A percentile compares a stretch with the other conserved stretches of the same genome.
phyloP scores from a whole-genome alignment of 139 green algal species.

The Edaphochlamys debaryana region DNA sequence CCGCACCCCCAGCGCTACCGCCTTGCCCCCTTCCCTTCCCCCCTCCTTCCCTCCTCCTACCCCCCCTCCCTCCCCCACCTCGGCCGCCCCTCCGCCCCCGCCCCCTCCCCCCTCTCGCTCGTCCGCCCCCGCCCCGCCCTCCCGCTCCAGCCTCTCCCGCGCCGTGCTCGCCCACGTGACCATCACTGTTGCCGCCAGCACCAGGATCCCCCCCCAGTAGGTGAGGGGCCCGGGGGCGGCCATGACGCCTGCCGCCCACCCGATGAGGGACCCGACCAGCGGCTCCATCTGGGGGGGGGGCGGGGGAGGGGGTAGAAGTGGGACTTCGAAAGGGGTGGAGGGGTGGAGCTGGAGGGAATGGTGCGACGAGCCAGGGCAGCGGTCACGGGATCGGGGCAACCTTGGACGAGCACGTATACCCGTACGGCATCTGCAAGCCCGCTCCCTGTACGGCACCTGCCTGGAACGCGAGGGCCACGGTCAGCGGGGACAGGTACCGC shows the following conservation, averaged over 20 bases:
- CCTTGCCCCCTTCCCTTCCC: neutral
- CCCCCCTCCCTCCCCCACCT: neutral
- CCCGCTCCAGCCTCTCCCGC: neutral
- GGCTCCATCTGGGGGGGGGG: conserved; percentile 76
- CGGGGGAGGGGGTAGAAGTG: too few relatives aligned
- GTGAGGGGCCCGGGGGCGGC: conserved; percentile 60
- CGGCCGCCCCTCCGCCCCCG: neutral
- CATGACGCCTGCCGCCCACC: conserved; percentile 68
- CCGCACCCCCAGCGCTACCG: neutral
- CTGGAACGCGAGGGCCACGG: conserved; percentile 77
- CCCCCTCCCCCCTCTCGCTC: neutral
- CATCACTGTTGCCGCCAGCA: conserved; percentile 61
- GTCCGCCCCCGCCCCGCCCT: neutral
- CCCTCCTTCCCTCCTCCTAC: neutral
- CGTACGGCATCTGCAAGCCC: too few relatives aligned
- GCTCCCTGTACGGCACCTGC: too few relatives aligned
- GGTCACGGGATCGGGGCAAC: too few relatives aligned
- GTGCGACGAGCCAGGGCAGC: too few relatives aligned
- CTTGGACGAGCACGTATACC: too few relatives aligned
- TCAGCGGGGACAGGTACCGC: conserved; percentile 66
- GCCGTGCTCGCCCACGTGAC: conserved; percentile 50
- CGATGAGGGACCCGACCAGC: conserved; percentile 77
- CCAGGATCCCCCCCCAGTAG: conserved; percentile 63
- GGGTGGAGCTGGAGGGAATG: too few relatives aligned
- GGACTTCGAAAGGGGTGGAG: too few relatives aligned